Evolutionary conservation across 2,329 filamentous ascomycete species (phyloP), one percentile per base, ranked within the genome.

Genomic region (Colletotrichum musicola): DNA sequence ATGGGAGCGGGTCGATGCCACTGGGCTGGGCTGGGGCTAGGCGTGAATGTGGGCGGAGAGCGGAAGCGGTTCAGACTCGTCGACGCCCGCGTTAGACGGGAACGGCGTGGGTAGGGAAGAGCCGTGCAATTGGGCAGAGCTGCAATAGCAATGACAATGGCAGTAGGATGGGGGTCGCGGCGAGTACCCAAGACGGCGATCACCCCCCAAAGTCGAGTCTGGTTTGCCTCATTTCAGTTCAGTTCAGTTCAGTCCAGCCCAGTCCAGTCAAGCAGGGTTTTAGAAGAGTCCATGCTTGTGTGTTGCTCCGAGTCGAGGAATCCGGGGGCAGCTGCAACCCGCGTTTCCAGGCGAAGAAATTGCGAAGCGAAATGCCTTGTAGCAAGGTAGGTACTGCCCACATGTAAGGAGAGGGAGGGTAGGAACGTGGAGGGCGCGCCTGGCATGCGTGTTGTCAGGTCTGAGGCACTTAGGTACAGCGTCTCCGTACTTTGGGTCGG

Each of bases 71-170:
- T 61, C 66, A 57, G 50, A 61, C 30, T 66, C 50, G 51, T 60
- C 53, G 62, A 66, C 62, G 55, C 49, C 55, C 66, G 56, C 56
- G 55, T 69, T 56, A 50, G 66, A 69, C 66, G 66, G 62, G 66
- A 69, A 69, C 66, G 66, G 66, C 62, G 44, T 69, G 27, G 55
- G 27, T 30, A 56, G 56, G 56, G 62, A 44, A 40, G 50, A 42
- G 62, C 12, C 50, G 35, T 12, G 46, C 42, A 27, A 55, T 20
- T 67, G 58, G 35, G n/a, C 46, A 42, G 58, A 10, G 10, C 10
- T 35, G 30, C 30, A 35, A 35, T 35, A n/a, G 18, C 18, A 56
- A 30, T 25, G 53, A 56, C 53, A 40, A 35, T 20, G 27, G 30
- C 22, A 25, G 22, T 25, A 25, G 22, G 22, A 25, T 25, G 22